Evolutionary conservation across 371 early-diverging fungal genomes (phyloP), one percentile per base, ranked within the genome.

Genomic region (Synchytrium microbalum): DNA sequence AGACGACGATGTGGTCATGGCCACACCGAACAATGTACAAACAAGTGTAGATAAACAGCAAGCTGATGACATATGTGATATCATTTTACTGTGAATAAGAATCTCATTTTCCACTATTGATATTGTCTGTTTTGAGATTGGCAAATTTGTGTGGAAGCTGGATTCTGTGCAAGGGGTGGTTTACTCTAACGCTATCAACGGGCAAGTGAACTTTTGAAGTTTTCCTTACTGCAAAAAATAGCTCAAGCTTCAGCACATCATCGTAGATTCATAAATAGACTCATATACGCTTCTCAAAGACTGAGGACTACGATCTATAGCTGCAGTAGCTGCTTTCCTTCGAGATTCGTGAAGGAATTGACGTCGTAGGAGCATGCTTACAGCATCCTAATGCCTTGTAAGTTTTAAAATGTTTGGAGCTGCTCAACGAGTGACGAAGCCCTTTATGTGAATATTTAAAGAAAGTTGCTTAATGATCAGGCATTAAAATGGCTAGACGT

Each of bases 281-380:
- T 85, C 19, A 75, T 82, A 8, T 85, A 84, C 64, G 66, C 73
- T 1, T 75, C 74, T 30, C 85, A 85, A 60, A 72, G 69, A 81
- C 28, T 60, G 68, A 29, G 82, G 70, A 55, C 81, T 85, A 0
- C 65, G 65, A 29, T 76, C 77, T 1, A 72, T 84, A 16, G 71
- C 74, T 1, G 58, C 60, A 16, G 61, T 85, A 14, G 85, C 85
- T 0, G 75, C 74, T 14, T 61, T 72, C 24, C 62, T 85, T 33
- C 84, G 83, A 8, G 72, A 84, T 56, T 85, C 85, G 1, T 68
- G 72, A n/a, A 84, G 85, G 84, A 82, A 84, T 63, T 85, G 30
- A 85, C 84, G 63, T 71, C 84, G 28, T 62, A 85, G 5, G 85
- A 85, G 58, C 70, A 77, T 1, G 84, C 75, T 1, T 83, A 85